A percentile compares a stretch with the other conserved stretches of the same genome.
phyloP scores from a whole-genome alignment of 441 rosid species.

The Arabidopsis hybrid region DNA sequence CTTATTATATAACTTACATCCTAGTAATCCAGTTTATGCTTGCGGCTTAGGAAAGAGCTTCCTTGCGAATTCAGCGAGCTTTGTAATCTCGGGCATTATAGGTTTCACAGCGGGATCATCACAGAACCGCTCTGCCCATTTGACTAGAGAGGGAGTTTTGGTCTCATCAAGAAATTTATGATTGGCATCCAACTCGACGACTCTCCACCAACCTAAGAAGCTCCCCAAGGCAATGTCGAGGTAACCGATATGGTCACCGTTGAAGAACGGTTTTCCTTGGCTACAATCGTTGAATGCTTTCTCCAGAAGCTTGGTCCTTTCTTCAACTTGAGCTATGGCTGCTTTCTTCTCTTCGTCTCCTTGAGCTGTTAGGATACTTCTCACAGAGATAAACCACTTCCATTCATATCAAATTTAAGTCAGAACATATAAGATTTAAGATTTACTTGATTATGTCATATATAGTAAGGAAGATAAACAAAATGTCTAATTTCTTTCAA shows the following conservation, averaged over 20 bases:
- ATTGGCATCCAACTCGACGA: conserved; percentile 39
- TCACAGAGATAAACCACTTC: conserved; percentile 40
- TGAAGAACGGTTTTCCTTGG: conserved; percentile 67
- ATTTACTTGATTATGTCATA: conserved; percentile 12
- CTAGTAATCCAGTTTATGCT: background rate
- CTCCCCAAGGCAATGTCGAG: conserved; percentile 72
- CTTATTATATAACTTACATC: background rate
- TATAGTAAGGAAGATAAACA: background rate
- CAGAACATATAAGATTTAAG: background rate
- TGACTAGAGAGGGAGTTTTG: conserved; percentile 55
- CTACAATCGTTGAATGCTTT: conserved; percentile 57
- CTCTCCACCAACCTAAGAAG: conserved; percentile 66
- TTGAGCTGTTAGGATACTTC: conserved; percentile 35
- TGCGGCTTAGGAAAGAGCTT: conserved; percentile 32
- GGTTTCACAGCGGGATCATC: conserved; percentile 59
- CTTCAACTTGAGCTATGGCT: conserved; percentile 42
- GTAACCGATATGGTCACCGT: conserved; percentile 71
- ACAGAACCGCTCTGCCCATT: conserved; percentile 66
- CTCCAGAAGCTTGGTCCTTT: conserved; percentile 57
- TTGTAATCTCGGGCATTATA: conserved; percentile 65
- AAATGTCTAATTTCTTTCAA: background rate
- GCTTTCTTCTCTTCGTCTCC: conserved; percentile 55
- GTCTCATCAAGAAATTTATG: conserved; percentile 53
- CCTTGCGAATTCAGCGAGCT: conserved; percentile 65
- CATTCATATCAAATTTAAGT: background rate